Conservation (phyloP, 2,329 filamentous ascomycete species). For the Cordyceps farinosa region DNA sequence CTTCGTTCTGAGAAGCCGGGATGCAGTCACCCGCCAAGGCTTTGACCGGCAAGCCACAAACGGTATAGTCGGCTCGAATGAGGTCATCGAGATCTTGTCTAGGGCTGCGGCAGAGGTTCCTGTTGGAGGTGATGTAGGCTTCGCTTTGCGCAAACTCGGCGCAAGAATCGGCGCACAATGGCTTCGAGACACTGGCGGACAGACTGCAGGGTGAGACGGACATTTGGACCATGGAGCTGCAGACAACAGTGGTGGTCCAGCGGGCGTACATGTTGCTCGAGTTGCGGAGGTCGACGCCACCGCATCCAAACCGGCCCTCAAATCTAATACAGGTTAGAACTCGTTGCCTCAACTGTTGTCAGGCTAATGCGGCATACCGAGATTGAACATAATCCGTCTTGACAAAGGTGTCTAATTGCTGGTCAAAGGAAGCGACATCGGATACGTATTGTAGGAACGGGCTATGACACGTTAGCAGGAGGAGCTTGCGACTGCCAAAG, state of each 20-base stretch:
- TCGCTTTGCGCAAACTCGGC: conserved; percentile 86
- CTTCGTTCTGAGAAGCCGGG: conserved; percentile 73
- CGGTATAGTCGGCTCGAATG: conserved; percentile 88
- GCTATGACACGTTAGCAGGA: conserved; percentile 43
- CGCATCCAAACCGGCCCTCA: conserved; percentile 74
- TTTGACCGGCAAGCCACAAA: conserved; percentile 78
- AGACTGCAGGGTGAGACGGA: conserved; percentile 69
- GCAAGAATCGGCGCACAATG: conserved; percentile 87
- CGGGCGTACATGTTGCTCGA: conserved; percentile 83
- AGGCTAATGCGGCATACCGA: conserved; percentile 57
- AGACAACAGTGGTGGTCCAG: conserved; percentile 87
- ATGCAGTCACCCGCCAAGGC: conserved; percentile 76
- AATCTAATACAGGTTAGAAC: conserved; percentile 56
- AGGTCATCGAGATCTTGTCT: conserved; percentile 64
- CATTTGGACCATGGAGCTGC: conserved; percentile 90
- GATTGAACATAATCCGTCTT: conserved; percentile 67
- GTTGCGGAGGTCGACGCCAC: conserved; percentile 70
- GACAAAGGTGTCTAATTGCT: conserved; percentile 68
- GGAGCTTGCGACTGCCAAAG: background rate
- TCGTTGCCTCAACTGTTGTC: background rate
- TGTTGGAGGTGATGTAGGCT: conserved; percentile 74
- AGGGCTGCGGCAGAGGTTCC: conserved; percentile 65
- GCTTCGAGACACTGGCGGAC: conserved; percentile 59
- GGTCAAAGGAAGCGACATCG: conserved; percentile 72
- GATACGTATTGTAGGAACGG: conserved; percentile 83